phyloP scores from a whole-genome alignment of 2,329 filamentous ascomycete genomes.

The Diaporthe citriasiana region DNA sequence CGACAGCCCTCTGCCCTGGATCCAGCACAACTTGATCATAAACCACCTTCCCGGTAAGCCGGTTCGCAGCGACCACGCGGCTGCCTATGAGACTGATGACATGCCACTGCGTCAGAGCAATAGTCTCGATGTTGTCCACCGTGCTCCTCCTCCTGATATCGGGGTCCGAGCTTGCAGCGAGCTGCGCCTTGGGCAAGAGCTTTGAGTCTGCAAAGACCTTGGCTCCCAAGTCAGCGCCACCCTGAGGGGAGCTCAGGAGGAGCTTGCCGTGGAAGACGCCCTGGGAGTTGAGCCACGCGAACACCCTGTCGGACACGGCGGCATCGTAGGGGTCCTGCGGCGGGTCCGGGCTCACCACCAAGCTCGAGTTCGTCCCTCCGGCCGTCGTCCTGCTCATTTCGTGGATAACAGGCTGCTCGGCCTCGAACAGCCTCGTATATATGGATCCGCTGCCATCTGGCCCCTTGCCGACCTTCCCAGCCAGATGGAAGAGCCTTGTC shows the following conservation, averaged over 20 bases:
- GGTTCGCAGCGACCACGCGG: constrained; percentile 86
- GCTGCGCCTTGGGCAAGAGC: constrained; percentile 79
- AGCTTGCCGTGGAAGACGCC: constrained; percentile 91
- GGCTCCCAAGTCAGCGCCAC: constrained; percentile 72
- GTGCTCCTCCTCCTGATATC: constrained; percentile 74
- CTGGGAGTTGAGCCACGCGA: constrained; percentile 91
- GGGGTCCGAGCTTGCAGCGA: constrained; percentile 75
- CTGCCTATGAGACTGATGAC: constrained; percentile 86
- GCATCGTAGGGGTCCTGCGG: constrained; percentile 71
- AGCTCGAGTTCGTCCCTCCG: constrained; percentile 69
- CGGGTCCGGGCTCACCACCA: constrained; percentile 82
- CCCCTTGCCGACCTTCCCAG: constrained; percentile 80
- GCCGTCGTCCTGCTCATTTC: constrained; percentile 75
- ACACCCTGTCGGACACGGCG: constrained; percentile 76
- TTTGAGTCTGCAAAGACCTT: constrained; percentile 85
- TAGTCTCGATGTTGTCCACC: constrained; percentile 81
- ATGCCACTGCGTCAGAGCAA: constrained; percentile 94
- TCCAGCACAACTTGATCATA: constrained; percentile 91
- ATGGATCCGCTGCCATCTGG: constrained; percentile 88
- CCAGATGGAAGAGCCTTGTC: constrained; percentile 82
- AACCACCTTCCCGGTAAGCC: constrained; percentile 86
- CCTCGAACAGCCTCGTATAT: constrained; percentile 89
- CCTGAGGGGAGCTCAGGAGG: constrained; percentile 69
- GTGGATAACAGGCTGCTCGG: constrained; percentile 83
- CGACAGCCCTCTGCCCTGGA: constrained; percentile 82